Base-by-base conservation (phyloP, 371 early-diverging fungal species). In the Mortierella sp. region DNA sequence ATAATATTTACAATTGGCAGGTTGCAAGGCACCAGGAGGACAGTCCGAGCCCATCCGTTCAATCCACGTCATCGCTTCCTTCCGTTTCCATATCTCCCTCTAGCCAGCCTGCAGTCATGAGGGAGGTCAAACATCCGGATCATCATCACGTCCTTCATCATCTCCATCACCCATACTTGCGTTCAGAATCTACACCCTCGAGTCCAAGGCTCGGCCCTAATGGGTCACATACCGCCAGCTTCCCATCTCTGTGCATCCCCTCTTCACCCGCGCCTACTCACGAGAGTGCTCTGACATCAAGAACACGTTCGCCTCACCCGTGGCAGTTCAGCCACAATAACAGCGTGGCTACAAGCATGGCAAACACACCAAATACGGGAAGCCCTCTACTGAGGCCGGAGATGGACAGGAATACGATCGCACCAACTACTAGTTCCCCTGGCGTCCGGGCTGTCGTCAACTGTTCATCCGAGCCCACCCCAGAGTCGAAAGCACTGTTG, bases 21-120 rank as follows among this genome's bases (percentile, higher is more conserved):
- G 81, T 80, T 11, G 81, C 81, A n/a, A 67, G 81, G 19, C 81
- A 80, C 16, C 81, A 80, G 63, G 81, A 80, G 19, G 81, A 80
- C 13, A 80, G 75, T 60, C 81, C 75, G 7, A 72, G 81, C n/a
- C 81, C 79, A 19, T 69, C 76, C 4, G 48, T 47, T 19, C 48
- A 47, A 10, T 52, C 76, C 3, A 55, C 63, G 4, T 74, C 75
- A 2, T 47, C 65, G 0, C 36, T 72, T 9, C 71, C 72, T 32
- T 58, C 65, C 7, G 63, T 64, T 19, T 68, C 75, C 5, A 65
- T 80, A n/a, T 80, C 80, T 24, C 71, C 74, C 11, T 75, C 80
- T 1, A 63, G 41, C 11, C 43, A 65, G 63, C 43, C 63, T 3
- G 33, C 74, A 5, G 40, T 74, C 43, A 72, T 80, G 75, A 55